These are phyloP conservation scores for Pythium sukuiense DNA, from an alignment of 352 stramenopile genomes.

Conservation along the genomic window DNA sequence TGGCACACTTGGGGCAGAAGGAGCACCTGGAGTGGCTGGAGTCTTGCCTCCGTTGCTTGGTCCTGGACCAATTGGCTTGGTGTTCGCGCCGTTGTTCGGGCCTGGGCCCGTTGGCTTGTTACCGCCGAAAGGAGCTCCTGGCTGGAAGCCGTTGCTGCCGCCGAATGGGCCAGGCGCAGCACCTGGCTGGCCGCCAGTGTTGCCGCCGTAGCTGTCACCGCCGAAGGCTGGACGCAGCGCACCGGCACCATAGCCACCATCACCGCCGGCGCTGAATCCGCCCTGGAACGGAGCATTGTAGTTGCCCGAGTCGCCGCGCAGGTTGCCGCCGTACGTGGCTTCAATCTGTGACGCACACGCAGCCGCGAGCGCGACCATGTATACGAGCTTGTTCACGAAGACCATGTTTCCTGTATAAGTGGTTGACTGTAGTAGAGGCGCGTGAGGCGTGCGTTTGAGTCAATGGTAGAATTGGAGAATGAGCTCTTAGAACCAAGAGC, in stretches of 20 bases:
- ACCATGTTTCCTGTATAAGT: slow-evolving; percentile 5
- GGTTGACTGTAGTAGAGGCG: background rate
- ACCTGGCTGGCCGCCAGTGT: background rate
- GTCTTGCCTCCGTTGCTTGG: background rate
- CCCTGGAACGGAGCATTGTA: background rate
- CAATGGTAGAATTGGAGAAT: slow-evolving; percentile 12
- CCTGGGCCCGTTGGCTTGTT: background rate
- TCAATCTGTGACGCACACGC: slow-evolving; percentile 12
- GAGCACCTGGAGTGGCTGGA: too few relatives aligned
- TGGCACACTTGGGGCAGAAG: background rate
- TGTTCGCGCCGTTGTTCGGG: background rate
- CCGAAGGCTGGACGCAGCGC: background rate
- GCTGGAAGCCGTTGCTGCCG: background rate
- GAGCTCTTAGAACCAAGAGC: background rate
- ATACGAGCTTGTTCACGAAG: slow-evolving; percentile 18
- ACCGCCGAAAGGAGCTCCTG: background rate
- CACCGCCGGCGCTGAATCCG: background rate
- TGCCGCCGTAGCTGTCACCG: slow-evolving; percentile 1
- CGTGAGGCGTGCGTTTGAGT: background rate
- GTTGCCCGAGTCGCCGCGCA: background rate
- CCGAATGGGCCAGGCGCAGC: background rate
- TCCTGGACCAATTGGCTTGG: background rate
- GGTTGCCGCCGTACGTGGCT: slow-evolving; percentile 3
- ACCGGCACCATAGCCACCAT: background rate
- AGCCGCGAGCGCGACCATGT: slow-evolving; percentile 5